Conservation (phyloP, 768 basidiomycete genomes). For the Erythrobasidium yunnanense region DNA sequence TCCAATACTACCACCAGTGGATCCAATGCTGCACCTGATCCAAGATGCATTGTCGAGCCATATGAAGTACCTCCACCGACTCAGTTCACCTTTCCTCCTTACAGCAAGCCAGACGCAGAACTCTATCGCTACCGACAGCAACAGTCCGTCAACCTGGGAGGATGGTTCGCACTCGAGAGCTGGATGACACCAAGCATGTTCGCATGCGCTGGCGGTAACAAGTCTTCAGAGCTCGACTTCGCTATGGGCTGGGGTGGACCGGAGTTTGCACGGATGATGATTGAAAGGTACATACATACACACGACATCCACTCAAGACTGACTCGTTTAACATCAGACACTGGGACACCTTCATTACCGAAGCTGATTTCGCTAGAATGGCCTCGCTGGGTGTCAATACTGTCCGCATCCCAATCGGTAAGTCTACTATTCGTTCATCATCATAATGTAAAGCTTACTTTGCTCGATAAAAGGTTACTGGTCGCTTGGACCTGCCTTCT, state of each 20-base stretch:
- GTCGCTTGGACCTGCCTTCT: background rate
- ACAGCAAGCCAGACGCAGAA: constrained; percentile 48
- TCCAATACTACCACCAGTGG: background rate
- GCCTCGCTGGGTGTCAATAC: background rate
- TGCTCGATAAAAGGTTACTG: no score
- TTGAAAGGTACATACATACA: constrained; percentile 18
- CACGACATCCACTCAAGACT: background rate
- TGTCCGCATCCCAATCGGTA: constrained; percentile 1
- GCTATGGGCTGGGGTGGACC: constrained; percentile 53
- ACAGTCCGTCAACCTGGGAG: constrained; percentile 56
- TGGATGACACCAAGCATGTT: constrained; percentile 68
- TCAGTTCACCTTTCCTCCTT: constrained; percentile 45
- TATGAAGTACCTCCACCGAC: background rate
- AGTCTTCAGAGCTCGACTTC: constrained; percentile 55
- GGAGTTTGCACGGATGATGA: constrained; percentile 28
- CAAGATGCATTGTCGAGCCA: background rate
- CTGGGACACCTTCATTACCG: background rate
- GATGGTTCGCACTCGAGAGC: constrained; percentile 61
- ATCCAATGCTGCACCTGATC: background rate
- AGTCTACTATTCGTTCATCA: no score
- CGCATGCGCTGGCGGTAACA: constrained; percentile 49
- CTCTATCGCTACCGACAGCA: constrained; percentile 57
- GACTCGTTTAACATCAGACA: background rate
- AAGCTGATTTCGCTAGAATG: background rate
- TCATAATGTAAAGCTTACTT: no score